These are phyloP conservation scores for Beta vulgaris DNA, from an alignment of 148 eudicot species.

Conservation along the genomic window DNA sequence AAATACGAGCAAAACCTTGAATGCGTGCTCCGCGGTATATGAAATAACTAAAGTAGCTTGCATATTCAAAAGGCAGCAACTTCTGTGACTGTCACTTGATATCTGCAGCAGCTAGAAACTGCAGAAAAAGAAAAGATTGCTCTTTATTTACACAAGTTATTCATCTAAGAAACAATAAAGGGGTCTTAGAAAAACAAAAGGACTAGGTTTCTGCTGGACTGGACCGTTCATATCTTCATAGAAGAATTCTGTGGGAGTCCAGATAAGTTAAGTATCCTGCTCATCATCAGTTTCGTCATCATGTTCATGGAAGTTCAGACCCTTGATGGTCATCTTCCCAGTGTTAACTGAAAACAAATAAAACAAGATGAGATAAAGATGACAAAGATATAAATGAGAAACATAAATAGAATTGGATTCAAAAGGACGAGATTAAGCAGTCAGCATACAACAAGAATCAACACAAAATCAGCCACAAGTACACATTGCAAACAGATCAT, in stretches of 20 bases:
- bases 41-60: background rate
- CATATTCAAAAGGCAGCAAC: background rate
- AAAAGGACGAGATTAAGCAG: background rate
- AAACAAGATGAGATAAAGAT: background rate
- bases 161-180: background rate
- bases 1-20: background rate
- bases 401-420: background rate
- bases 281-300: slow-evolving; percentile 25
- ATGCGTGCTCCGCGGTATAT: background rate
- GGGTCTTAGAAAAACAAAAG: too few species aligned
- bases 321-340: slow-evolving; percentile 72
- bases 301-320: slow-evolving; percentile 58
- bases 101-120: background rate
- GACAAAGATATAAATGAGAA: background rate
- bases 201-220: background rate
- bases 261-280: background rate
- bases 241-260: background rate
- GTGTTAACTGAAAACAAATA: slow-evolving; percentile 60
- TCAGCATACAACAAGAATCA: background rate
- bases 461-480: background rate
- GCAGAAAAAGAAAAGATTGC: background rate
- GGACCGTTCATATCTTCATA: background rate
- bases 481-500: background rate
- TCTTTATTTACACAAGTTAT: background rate
- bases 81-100: background rate